Evolutionary conservation across 2,329 filamentous ascomycete species (phyloP).

Genomic region (Fusarium denticulatum): DNA sequence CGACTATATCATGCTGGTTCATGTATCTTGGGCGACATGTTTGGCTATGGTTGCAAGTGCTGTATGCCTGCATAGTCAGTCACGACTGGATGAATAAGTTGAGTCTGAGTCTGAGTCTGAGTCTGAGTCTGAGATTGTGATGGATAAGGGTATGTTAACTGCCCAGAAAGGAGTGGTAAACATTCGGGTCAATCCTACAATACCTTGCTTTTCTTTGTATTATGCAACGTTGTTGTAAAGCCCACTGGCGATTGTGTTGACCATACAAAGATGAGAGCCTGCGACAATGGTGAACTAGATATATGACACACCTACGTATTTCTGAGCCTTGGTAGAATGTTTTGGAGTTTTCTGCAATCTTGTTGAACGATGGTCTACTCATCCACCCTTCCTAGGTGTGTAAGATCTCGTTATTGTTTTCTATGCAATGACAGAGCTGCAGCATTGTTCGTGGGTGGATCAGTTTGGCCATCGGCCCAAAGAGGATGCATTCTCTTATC

Average conservation of each 20-base stretch:
- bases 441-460: neutral
- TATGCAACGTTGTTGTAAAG: neutral
- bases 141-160: conserved; percentile 4
- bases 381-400: neutral
- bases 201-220: neutral
- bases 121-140: neutral
- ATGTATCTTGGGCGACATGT: conserved; percentile 41
- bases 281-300: neutral
- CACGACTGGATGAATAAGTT: conserved; percentile 7
- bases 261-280: neutral
- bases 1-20: conserved; percentile 37
- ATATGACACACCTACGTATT: neutral
- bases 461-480: neutral
- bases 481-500: neutral
- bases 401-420: neutral
- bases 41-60: conserved; percentile 38
- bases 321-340: neutral
- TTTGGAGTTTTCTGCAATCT: neutral
- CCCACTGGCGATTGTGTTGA: neutral
- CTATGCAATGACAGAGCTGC: conserved; percentile 2
- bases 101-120: neutral
- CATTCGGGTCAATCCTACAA: neutral
- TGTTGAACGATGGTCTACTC: neutral
- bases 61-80: conserved; percentile 14
- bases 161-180: neutral